A percentile compares a stretch with the other conserved stretches of the same genome.
Evolutionary conservation across 331 rosid species (phyloP).

Genomic region (Prunus yedoensis): DNA sequence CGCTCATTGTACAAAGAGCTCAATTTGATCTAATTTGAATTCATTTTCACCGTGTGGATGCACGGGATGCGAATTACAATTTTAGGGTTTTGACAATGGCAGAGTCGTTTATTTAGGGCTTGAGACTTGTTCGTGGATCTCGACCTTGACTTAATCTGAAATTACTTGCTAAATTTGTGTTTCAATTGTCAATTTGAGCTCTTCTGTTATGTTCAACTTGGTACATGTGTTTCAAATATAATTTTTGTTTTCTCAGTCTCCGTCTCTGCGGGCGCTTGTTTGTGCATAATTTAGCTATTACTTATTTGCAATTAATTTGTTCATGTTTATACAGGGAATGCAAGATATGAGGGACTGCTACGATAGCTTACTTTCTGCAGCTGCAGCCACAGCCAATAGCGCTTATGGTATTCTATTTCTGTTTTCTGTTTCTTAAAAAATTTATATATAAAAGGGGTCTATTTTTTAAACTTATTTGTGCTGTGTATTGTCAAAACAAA

Average conservation of each 20-base stretch:
- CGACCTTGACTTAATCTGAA: neutral
- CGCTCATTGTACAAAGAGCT: neutral
- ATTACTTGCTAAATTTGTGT: conserved; percentile 6
- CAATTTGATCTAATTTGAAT: neutral
- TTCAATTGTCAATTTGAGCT: neutral
- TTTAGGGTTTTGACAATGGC: conserved; percentile 31
- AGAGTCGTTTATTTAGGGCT: neutral
- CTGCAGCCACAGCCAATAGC: conserved; percentile 95
- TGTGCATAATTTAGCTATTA: too few relatives aligned
- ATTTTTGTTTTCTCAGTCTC: neutral
- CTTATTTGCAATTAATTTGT: neutral
- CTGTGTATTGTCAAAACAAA: neutral
- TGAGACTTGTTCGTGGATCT: conserved; percentile 13
- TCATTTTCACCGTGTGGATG: neutral
- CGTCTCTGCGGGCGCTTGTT: neutral
- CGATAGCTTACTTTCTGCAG: conserved; percentile 91
- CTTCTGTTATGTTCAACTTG: too few relatives aligned
- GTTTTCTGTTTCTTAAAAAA: neutral
- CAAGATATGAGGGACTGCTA: conserved; percentile 87
- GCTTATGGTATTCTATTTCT: conserved; percentile 63
- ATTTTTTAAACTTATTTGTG: neutral
- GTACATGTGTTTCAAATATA: too few relatives aligned
- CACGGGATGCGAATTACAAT: conserved; percentile 1
- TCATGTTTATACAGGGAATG: conserved; percentile 57
- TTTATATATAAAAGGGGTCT: neutral